phyloP scores from a whole-genome alignment of 768 basidiomycete species.

The Tulasnella calospora region DNA sequence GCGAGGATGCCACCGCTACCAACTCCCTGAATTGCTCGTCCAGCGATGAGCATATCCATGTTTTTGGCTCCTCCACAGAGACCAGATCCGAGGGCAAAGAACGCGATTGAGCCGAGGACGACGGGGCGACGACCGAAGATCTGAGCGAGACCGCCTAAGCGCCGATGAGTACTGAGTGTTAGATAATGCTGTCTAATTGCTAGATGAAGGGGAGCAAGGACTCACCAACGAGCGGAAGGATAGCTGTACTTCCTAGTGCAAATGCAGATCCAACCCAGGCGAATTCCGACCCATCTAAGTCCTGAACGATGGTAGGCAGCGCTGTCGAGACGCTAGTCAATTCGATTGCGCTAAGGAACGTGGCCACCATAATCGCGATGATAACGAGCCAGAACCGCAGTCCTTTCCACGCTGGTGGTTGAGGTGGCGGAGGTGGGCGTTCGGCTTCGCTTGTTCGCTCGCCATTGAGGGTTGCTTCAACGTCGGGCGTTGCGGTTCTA shows the following conservation, averaged over 20 bases:
- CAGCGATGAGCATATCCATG: constrained; percentile 44
- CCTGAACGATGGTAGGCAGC: constrained; percentile 42
- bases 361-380: constrained; percentile 2
- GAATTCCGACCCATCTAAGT: constrained; percentile 41
- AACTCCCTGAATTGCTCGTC: constrained; percentile 36
- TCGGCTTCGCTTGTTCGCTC: neutral
- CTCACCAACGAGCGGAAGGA: constrained; percentile 42
- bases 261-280: constrained; percentile 48
- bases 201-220: neutral
- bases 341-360: constrained; percentile 15
- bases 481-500: neutral
- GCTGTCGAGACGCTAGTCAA: constrained; percentile 42
- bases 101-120: constrained; percentile 33
- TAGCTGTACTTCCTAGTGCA: constrained; percentile 41
- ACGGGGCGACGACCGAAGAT: constrained; percentile 40
- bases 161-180: neutral
- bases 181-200: neutral
- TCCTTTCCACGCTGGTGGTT: neutral
- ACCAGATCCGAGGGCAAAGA: constrained; percentile 42
- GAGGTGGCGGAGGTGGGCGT: neutral
- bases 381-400: constrained; percentile 17
- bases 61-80: constrained; percentile 40
- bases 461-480: neutral
- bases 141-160: constrained; percentile 32
- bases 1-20: constrained; percentile 35